Evolutionary conservation across 345 rosid species (phyloP).

Genomic region (Turritis glabra): DNA sequence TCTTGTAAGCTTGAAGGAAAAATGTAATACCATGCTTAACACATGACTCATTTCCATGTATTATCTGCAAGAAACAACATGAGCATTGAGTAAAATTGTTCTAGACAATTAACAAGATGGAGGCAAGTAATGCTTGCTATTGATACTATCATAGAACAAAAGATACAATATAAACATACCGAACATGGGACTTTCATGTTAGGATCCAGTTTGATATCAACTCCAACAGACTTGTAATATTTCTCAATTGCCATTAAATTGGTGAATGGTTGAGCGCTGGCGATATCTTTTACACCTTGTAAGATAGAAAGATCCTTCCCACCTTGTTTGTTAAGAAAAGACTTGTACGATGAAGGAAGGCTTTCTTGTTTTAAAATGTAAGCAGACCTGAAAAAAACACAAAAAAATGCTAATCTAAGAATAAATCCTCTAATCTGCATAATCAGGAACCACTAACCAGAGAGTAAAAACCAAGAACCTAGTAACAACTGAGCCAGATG

Average conservation of each 20-base stretch:
- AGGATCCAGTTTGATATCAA: constrained; percentile 75
- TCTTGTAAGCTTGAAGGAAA: constrained; percentile 73
- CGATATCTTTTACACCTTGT: constrained; percentile 79
- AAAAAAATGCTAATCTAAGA: neutral
- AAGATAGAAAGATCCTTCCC: constrained; percentile 69
- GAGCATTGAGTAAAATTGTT: constrained; percentile 6
- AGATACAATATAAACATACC: constrained; percentile 43
- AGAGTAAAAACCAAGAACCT: no score
- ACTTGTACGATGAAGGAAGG: constrained; percentile 86
- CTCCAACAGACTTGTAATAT: constrained; percentile 66
- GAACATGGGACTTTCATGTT: constrained; percentile 81
- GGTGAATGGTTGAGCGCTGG: constrained; percentile 63
- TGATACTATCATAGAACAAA: constrained; percentile 1
- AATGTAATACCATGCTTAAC: constrained; percentile 60
- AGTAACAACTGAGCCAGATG: no score
- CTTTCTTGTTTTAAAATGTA: constrained; percentile 87
- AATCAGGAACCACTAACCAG: neutral
- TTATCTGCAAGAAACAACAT: constrained; percentile 57
- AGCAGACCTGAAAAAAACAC: constrained; percentile 65
- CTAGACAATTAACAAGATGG: neutral
- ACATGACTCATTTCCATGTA: constrained; percentile 90
- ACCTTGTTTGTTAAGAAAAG: constrained; percentile 88
- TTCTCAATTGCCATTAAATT: constrained; percentile 68
- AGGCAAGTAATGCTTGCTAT: neutral
- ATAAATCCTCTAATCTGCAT: neutral